These are phyloP conservation scores for Starmerella kuoi DNA, from an alignment of 805 yeast genomes.

Conservation along the genomic window DNA sequence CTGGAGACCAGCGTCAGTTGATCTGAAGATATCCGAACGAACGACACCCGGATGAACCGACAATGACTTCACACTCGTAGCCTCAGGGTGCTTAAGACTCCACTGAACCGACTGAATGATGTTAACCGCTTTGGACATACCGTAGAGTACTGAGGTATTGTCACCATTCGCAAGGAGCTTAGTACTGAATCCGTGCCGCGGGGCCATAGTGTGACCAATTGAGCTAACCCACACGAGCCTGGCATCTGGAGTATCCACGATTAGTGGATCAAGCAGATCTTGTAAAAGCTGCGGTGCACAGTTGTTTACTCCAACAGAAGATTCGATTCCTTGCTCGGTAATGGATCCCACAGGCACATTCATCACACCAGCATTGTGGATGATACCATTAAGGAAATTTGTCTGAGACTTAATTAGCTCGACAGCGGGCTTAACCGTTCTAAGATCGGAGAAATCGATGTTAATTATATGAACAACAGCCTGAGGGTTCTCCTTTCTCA, in stretches of 20 bases:
- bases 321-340: constrained; percentile 37
- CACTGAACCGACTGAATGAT: constrained; percentile 32
- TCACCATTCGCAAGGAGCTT: constrained; percentile 26
- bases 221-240: constrained; percentile 40
- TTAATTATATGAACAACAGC: constrained; percentile 19
- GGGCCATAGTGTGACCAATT: constrained; percentile 27
- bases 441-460: constrained; percentile 22
- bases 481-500: constrained; percentile 24
- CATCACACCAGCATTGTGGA: no score
- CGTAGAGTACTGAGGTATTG: constrained; percentile 26
- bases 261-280: constrained; percentile 28
- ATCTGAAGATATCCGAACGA: constrained; percentile 30
- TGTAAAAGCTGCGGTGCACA: constrained; percentile 39
- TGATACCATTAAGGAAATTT: constrained; percentile 18
- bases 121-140: constrained; percentile 36
- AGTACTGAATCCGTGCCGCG: constrained; percentile 31
- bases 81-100: constrained; percentile 28
- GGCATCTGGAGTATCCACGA: constrained; percentile 30
- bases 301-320: constrained; percentile 37
- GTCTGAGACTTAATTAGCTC: constrained; percentile 10
- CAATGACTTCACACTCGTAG: constrained; percentile 26
- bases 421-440: constrained; percentile 21
- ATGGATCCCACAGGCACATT: constrained; percentile 28
- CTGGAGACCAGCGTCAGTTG: constrained; percentile 5
- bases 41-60: constrained; percentile 36